phyloP scores from a whole-genome alignment of 225 moss, liverwort and hornwort species.

The Climacium dendroides region DNA sequence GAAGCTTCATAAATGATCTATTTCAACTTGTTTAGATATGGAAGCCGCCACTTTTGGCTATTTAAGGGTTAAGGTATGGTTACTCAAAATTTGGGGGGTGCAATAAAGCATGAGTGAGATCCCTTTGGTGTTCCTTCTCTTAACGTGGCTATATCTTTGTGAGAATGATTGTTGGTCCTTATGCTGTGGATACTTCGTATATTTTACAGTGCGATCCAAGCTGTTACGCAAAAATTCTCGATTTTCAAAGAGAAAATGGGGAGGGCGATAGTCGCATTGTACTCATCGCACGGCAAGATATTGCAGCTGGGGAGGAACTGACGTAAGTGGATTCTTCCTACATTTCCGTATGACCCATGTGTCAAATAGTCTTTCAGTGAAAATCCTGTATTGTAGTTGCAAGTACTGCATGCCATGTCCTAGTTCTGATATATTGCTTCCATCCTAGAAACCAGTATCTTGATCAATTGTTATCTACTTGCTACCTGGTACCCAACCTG shows the following conservation, averaged over 20 bases:
- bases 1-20: neutral
- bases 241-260: slow-evolving; percentile 68
- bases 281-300: slow-evolving; percentile 88
- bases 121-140: neutral
- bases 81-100: neutral
- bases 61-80: neutral
- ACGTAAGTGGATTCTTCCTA: slow-evolving; percentile 51
- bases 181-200: neutral
- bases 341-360: neutral
- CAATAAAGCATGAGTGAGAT: neutral
- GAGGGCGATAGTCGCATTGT: slow-evolving; percentile 83
- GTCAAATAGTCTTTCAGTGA: neutral
- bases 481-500: neutral
- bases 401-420: neutral
- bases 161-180: neutral
- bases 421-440: neutral
- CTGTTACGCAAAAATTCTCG: slow-evolving; percentile 94
- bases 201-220: slow-evolving; percentile 86
- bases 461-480: neutral
- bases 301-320: slow-evolving; percentile 83
- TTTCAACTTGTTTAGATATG: neutral
- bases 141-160: neutral
- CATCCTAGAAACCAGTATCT: neutral
- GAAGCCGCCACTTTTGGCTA: neutral
- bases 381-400: too few relatives aligned